phyloP scores from a whole-genome alignment of 2,329 filamentous ascomycete genomes.

The Epichloe festucae region DNA sequence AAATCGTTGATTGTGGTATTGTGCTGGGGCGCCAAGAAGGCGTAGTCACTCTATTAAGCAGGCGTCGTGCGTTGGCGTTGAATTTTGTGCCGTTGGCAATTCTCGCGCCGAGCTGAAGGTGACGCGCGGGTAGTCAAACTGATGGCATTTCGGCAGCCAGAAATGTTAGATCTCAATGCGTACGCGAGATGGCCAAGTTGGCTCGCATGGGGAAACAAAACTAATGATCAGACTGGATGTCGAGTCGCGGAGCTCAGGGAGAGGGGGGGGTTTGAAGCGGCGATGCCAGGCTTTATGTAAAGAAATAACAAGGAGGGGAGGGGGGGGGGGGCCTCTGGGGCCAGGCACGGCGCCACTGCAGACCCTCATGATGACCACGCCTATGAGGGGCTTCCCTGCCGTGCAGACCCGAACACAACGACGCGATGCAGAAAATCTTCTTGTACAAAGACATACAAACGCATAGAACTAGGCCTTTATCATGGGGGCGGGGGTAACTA shows the following conservation, averaged over 20 bases:
- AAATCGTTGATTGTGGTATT: background rate
- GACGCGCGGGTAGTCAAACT: conserved; percentile 14
- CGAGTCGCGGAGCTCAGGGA: background rate
- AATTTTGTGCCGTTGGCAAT: conserved; percentile 10
- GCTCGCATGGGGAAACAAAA: background rate
- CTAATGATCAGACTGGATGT: background rate
- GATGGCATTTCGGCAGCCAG: conserved; percentile 12
- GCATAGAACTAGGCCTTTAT: too few species aligned
- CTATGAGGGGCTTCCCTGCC: background rate
- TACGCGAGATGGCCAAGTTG: background rate
- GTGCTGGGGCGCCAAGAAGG: background rate
- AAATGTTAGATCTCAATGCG: background rate
- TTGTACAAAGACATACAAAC: background rate
- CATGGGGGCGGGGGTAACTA: background rate
- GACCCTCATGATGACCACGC: conserved; percentile 4
- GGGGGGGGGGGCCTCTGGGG: background rate
- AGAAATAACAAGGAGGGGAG: conserved; percentile 1
- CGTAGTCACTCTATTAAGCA: background rate
- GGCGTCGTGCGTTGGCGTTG: conserved; percentile 1
- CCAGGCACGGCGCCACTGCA: conserved; percentile 4
- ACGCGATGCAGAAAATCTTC: too few species aligned
- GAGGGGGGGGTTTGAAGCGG: background rate
- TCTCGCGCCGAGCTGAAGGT: conserved; percentile 13
- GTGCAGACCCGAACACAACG: background rate
- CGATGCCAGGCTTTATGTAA: background rate